Base-by-base conservation (phyloP, 306 rosid species). In the Vigna unguiculata region DNA sequence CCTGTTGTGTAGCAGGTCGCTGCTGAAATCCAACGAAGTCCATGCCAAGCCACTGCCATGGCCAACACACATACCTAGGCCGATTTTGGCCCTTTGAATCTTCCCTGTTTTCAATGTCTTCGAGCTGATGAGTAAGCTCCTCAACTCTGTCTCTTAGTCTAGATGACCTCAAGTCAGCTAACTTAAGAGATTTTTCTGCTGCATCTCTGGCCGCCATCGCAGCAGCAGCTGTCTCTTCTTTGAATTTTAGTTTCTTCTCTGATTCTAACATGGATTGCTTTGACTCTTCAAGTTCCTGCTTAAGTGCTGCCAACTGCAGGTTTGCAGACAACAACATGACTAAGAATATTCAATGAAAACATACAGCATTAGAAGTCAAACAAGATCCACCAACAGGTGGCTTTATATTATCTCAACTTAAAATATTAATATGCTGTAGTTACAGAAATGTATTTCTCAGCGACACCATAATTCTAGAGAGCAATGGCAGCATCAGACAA, bases 161-260 rank as follows among this genome's bases (percentile, higher is more conserved):
- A 4, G 99, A 83, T 12, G 97, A 96, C 85, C 99, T 91, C 53
- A 74, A 45, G 82, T 96, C 98, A 7, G 98, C 99, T 82, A 96
- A 74, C 85, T 41, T 91, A 58, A 96, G 83, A 58, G 98, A 96
- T 74, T 96, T 92, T 87, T 96, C 98, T 14, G 99, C 98, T 65
- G 99, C 99, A 86, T 96, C 97, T 91, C 98, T 93, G 52, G 99
- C 99, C 48, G 97, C 97, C 96, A 96, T 96, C 71, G 99, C 99
- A 78, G 99, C 99, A 65, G 86, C 78, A 60, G 97, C 92, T 4
- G 97, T 92, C 85, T 96, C 98, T 89, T 92, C 99, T 83, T 96
- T 96, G 87, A 96, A 92, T 83, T 85, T 92, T 77, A 92, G 96
- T 79, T 92, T 96, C 77, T 92, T 92, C 79, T 89, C 93, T 4